Base-by-base conservation (phyloP, 805 yeast species). In the Wickerhamiella kazuoi region DNA sequence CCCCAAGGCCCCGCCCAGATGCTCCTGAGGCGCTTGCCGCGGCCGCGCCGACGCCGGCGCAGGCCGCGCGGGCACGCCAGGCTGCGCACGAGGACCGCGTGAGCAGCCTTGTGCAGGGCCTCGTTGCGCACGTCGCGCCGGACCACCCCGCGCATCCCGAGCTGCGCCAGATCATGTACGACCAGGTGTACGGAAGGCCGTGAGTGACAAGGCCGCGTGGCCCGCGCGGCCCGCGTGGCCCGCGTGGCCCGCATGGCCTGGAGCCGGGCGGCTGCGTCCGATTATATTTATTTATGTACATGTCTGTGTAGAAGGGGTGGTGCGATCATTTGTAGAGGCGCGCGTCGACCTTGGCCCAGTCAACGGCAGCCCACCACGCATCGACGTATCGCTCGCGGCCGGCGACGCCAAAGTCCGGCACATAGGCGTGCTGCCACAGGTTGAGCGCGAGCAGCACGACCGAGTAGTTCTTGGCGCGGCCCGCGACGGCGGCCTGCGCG, bases 391-490 rank as follows among this genome's bases (percentile, higher is more conserved):
- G 64, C 34, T 70, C 64, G 61, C 77, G 79, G 19, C 90, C 93
- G 18, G 50, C 54, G 38, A 81, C 68, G 35, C 96, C 94, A 59
- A 77, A 87, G 59, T 90, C 97, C 21, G 70, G 62, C 34, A 83
- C 51, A 57, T 77, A 90, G n/a, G 94, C 82, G 46, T 75, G 72
- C 56, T 87, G 93, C 94, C 96, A 86, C 48, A 79, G 68, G 58
- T 76, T 82, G 46, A 84, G 67, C 37, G 75, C 79, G 47, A 90
- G 66, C 35, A 90, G 60, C 5, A 90, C 93, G 47, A 84, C 63
- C 19, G 52, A 47, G 43, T 46, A 49, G 47, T 54, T 55, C 44
- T 51, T 52, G 21, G 42, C 49, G 21, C 49, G 43, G 17, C 20
- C 42, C 13, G 41, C 41, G 9, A 55, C 68, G 19, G 64, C 54